phyloP scores from a whole-genome alignment of 2,329 filamentous ascomycete species.

The Rhynchosporium secalis region DNA sequence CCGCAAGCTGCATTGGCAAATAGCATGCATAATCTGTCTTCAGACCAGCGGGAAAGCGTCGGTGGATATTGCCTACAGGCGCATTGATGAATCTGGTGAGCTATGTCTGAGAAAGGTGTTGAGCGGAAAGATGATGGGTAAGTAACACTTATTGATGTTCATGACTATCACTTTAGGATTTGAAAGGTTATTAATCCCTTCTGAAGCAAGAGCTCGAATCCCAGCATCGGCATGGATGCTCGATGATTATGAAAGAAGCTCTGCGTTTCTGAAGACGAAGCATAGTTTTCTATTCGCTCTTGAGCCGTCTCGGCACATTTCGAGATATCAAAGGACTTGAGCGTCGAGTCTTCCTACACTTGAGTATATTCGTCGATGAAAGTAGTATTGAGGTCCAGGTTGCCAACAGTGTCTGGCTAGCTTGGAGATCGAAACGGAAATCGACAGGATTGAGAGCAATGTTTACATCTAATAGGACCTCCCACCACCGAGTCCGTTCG shows the following conservation, averaged over 20 bases:
- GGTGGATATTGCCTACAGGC: constrained; percentile 56
- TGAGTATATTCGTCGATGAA: constrained; percentile 53
- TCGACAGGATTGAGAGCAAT: constrained; percentile 62
- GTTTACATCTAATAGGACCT: constrained; percentile 65
- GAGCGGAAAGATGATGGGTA: constrained; percentile 54
- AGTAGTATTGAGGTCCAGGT: constrained; percentile 46
- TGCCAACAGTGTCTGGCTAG: constrained; percentile 49
- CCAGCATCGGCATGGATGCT: constrained; percentile 47
- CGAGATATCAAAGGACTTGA: constrained; percentile 55
- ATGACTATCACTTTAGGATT: constrained; percentile 52
- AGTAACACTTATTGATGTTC: constrained; percentile 66
- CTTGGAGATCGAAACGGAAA: constrained; percentile 54
- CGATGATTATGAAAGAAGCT: constrained; percentile 45
- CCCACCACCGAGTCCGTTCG: constrained; percentile 59
- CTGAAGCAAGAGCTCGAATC: constrained; percentile 58
- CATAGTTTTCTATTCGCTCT: constrained; percentile 51
- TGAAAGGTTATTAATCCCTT: constrained; percentile 50
- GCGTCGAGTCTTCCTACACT: constrained; percentile 61
- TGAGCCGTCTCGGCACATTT: constrained; percentile 48
- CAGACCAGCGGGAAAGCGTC: constrained; percentile 59
- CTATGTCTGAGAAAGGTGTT: constrained; percentile 59
- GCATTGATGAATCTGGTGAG: constrained; percentile 57
- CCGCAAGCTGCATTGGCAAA: constrained; percentile 63
- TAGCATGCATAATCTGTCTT: constrained; percentile 55
- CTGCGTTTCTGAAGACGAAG: constrained; percentile 46